Percentiles rank a stretch among this genome's conserved stretches.
Evolutionary conservation across 2,329 filamentous ascomycete genomes (phyloP).

Genomic region (Xylaria sp.): DNA sequence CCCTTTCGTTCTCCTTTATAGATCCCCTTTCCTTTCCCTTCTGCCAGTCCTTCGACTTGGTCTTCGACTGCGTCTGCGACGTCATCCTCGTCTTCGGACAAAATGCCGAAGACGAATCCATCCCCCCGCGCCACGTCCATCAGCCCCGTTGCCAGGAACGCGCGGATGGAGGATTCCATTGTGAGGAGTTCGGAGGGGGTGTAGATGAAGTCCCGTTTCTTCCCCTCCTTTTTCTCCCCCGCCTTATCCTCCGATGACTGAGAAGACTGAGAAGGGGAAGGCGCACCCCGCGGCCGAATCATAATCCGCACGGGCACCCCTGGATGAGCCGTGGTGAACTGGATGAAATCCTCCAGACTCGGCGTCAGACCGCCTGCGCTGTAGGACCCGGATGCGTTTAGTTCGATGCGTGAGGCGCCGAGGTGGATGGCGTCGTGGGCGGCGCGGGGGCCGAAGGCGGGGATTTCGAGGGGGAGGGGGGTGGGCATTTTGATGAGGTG

Average conservation of each 20-base stretch:
- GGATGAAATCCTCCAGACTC: conserved; percentile 35
- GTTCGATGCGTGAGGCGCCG: conserved; percentile 48
- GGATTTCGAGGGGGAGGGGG: conserved; percentile 42
- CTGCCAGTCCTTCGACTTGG: too few relatives aligned
- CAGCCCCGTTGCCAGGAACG: conserved; percentile 35
- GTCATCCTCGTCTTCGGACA: conserved; percentile 27
- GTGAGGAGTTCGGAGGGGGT: conserved; percentile 36
- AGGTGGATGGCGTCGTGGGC: conserved; percentile 37
- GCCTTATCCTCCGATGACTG: too few relatives aligned
- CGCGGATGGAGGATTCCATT: conserved; percentile 40
- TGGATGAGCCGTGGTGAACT: conserved; percentile 19
- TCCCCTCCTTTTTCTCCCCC: too few relatives aligned
- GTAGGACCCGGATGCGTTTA: conserved; percentile 50
- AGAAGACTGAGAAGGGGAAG: neutral
- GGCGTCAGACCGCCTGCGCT: conserved; percentile 48
- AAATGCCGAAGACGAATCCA: conserved; percentile 52
- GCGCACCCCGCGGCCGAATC: conserved; percentile 47
- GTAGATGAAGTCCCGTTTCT: conserved; percentile 45
- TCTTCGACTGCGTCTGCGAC: too few relatives aligned
- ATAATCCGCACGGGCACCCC: too few relatives aligned
- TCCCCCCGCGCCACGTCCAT: conserved; percentile 42
- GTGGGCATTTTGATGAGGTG: neutral
- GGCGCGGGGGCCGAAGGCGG: conserved; percentile 45
- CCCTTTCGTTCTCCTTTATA: too few relatives aligned
- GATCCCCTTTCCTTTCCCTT: neutral